Conservation (phyloP, 345 rosid genomes). For the Moringa oleifera region DNA sequence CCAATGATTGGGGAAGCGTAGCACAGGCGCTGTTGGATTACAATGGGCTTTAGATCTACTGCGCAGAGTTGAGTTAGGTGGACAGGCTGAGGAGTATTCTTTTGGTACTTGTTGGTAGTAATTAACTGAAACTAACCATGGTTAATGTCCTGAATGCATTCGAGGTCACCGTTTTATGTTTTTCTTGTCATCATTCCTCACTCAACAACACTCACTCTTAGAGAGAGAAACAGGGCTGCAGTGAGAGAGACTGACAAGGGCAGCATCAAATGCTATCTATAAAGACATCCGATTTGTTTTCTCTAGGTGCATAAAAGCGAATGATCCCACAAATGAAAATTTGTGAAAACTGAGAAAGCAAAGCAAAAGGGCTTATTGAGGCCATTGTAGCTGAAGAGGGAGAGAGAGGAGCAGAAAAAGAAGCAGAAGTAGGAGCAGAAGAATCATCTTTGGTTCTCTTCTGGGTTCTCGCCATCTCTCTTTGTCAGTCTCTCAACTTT, state of each 20-base stretch:
- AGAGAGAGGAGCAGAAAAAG: background rate
- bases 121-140: conserved; percentile 14
- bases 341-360: conserved; percentile 8
- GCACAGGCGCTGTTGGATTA: too few species aligned
- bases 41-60: too few species aligned
- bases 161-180: conserved; percentile 16
- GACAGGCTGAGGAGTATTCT: too few species aligned
- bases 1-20: too few species aligned
- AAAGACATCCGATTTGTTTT: conserved; percentile 25
- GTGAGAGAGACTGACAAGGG: too few species aligned
- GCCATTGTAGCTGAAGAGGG: background rate
- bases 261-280: conserved; percentile 34
- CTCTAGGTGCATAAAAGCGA: background rate
- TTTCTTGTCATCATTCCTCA: conserved; percentile 10
- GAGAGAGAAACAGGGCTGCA: conserved; percentile 3
- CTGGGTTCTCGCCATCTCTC: background rate
- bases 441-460: conserved; percentile 19
- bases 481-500: conserved; percentile 5
- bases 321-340: background rate
- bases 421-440: background rate
- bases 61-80: too few species aligned
- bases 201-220: conserved; percentile 2
- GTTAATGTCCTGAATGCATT: conserved; percentile 14
- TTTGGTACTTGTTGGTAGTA: too few species aligned
- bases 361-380: conserved; percentile 8